These are phyloP conservation scores for Zasmidium angulare DNA, from an alignment of 2,329 filamentous ascomycete species.

Conservation along the genomic window DNA sequence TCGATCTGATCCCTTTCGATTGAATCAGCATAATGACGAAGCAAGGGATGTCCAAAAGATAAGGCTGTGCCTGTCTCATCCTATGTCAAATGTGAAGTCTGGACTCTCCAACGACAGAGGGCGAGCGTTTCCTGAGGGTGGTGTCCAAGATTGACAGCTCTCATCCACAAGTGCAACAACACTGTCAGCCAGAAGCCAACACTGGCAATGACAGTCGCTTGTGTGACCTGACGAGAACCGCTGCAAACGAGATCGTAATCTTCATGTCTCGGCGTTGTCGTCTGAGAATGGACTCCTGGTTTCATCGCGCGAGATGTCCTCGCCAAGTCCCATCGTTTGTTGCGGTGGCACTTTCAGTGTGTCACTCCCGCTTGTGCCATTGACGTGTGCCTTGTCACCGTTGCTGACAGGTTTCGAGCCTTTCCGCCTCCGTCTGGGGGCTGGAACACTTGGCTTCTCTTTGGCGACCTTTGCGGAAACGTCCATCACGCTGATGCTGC, in stretches of 20 bases:
- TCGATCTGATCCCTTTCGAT: background rate
- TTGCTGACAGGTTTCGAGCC: conserved; percentile 15
- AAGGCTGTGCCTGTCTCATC: background rate
- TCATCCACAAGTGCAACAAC: background rate
- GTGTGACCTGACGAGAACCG: background rate
- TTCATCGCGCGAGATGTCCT: conserved; percentile 16
- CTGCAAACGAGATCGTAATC: background rate
- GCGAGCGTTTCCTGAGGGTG: background rate
- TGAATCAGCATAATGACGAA: background rate
- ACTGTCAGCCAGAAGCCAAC: background rate
- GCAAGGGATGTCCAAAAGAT: background rate
- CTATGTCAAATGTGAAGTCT: background rate
- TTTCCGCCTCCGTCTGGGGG: conserved; percentile 64
- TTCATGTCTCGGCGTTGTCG: conserved; percentile 23
- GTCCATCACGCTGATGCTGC: conserved; percentile 72
- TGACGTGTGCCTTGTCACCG: conserved; percentile 7
- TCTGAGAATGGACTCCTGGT: conserved; percentile 25
- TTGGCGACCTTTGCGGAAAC: conserved; percentile 67
- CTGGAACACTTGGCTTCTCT: conserved; percentile 80
- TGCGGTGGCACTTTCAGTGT: conserved; percentile 14
- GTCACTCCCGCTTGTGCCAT: conserved; percentile 8
- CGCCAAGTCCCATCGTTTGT: conserved; percentile 5
- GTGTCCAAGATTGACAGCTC: background rate
- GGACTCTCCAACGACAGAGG: background rate
- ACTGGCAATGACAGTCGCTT: background rate